Percentiles rank a stretch among this genome's conserved stretches.
These are phyloP conservation scores for Fusarium sp. DNA, from an alignment of 2,329 filamentous ascomycete genomes.

Conservation along the genomic window DNA sequence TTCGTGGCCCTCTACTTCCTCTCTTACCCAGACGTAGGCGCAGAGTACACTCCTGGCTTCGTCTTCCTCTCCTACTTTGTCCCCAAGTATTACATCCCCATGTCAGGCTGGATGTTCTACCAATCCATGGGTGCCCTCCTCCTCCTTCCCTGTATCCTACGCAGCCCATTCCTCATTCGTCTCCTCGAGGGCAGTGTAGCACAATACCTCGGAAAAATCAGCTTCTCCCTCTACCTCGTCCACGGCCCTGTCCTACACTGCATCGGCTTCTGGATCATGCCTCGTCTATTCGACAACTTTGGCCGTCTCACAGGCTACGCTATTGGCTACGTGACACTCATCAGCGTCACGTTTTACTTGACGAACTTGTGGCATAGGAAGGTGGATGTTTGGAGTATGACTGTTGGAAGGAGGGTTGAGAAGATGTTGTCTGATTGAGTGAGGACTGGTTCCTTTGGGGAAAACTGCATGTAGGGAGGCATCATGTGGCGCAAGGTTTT, in stretches of 20 bases:
- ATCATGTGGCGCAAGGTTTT: background rate
- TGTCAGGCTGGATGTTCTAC: constrained; percentile 54
- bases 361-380: constrained; percentile 50
- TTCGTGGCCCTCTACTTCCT: constrained; percentile 51
- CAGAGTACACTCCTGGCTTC: constrained; percentile 53
- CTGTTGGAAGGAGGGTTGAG: constrained; percentile 51
- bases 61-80: constrained; percentile 46
- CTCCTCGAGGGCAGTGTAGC: constrained; percentile 46
- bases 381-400: constrained; percentile 51
- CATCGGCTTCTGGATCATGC: constrained; percentile 68
- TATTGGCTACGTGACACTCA: constrained; percentile 46
- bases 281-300: constrained; percentile 51
- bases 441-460: background rate
- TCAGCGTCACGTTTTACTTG: constrained; percentile 48
- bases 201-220: constrained; percentile 53
- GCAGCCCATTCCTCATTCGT: constrained; percentile 42
- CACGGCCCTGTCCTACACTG: constrained; percentile 68
- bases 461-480: background rate
- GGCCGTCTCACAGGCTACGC: constrained; percentile 44
- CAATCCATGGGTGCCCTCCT: constrained; percentile 51
- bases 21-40: constrained; percentile 52
- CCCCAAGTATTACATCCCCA: constrained; percentile 50
- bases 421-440: constrained; percentile 24
- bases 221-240: constrained; percentile 55
- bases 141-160: constrained; percentile 49